Evolutionary conservation across 2,329 filamentous ascomycete species (phyloP).

Genomic region (Fusarium burgessii): DNA sequence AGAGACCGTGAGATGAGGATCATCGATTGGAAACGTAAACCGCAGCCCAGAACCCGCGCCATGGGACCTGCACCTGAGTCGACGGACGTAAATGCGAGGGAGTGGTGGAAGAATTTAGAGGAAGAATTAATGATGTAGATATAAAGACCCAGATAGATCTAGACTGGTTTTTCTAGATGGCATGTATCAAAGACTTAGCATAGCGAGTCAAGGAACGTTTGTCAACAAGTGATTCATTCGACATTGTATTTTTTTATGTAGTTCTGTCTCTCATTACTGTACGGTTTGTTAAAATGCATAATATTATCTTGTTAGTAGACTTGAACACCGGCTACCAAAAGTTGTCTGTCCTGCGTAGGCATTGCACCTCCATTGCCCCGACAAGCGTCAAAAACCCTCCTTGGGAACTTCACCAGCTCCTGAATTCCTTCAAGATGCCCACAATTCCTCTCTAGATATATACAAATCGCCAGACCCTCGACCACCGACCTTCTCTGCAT

Average conservation of each 20-base stretch:
- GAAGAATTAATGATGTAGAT: slow-evolving; percentile 49
- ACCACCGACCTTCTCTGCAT: slow-evolving; percentile 58
- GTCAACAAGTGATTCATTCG: neutral
- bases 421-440: slow-evolving; percentile 17
- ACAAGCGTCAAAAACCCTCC: slow-evolving; percentile 22
- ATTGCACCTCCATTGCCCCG: neutral
- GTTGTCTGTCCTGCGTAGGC: neutral
- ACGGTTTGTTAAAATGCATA: slow-evolving; percentile 7
- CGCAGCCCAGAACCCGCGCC: slow-evolving; percentile 32
- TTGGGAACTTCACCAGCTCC: slow-evolving; percentile 37
- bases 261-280: slow-evolving; percentile 25
- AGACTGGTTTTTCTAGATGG: slow-evolving; percentile 3
- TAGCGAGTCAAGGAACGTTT: neutral
- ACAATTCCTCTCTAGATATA: slow-evolving; percentile 49
- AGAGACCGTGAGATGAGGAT: slow-evolving; percentile 37
- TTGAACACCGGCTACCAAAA: neutral
- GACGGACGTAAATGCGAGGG: slow-evolving; percentile 18
- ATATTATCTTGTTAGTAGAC: slow-evolving; percentile 1
- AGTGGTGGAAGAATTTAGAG: slow-evolving; percentile 49
- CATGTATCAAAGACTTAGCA: neutral
- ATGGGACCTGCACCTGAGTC: slow-evolving; percentile 41
- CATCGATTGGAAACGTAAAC: slow-evolving; percentile 43
- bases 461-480: slow-evolving; percentile 63
- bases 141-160: neutral
- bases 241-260: neutral